Evolutionary conservation across 2,329 filamentous ascomycete species (phyloP).

Genomic region (Blastomyces emzantsi): DNA sequence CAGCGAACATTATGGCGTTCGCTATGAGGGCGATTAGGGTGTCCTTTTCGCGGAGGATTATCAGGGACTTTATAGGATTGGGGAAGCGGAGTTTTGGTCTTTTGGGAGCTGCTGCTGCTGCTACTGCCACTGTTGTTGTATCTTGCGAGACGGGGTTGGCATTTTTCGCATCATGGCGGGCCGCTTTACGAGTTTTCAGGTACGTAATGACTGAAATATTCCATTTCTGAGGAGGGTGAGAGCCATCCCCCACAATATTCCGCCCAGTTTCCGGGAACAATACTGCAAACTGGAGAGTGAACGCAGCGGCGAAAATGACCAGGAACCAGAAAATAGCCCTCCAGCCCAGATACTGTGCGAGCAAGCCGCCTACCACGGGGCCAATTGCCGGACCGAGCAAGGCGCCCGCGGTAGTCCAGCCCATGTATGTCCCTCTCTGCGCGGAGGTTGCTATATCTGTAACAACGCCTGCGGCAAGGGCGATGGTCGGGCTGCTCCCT

Average conservation of each 20-base stretch:
- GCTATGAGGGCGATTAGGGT: conserved; percentile 30
- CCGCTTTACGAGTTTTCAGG: conserved; percentile 20
- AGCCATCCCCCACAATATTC: conserved; percentile 31
- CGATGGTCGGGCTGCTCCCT: conserved; percentile 60
- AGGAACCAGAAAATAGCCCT: conserved; percentile 62
- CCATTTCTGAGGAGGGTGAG: conserved; percentile 20
- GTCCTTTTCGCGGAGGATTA: conserved; percentile 31
- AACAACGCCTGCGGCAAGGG: conserved; percentile 61
- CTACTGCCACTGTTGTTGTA: neutral
- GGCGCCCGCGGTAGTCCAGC: conserved; percentile 51
- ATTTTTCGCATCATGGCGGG: neutral
- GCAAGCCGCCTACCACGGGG: conserved; percentile 55
- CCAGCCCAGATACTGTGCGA: conserved; percentile 58
- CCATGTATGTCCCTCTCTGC: conserved; percentile 66
- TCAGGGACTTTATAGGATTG: conserved; percentile 32
- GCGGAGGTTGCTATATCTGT: conserved; percentile 60
- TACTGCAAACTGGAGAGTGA: conserved; percentile 47
- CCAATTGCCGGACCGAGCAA: conserved; percentile 45
- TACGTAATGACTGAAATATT: conserved; percentile 14
- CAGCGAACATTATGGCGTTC: conserved; percentile 39
- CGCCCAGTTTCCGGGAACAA: conserved; percentile 47
- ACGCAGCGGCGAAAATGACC: conserved; percentile 42
- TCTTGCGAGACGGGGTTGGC: neutral
- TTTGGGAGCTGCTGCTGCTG: conserved; percentile 6
- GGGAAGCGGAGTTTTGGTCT: conserved; percentile 23